Percentiles rank a stretch among this genome's conserved stretches.
Conservation (phyloP, 2,329 filamentous ascomycete genomes). For the Chaetomium sp. region DNA sequence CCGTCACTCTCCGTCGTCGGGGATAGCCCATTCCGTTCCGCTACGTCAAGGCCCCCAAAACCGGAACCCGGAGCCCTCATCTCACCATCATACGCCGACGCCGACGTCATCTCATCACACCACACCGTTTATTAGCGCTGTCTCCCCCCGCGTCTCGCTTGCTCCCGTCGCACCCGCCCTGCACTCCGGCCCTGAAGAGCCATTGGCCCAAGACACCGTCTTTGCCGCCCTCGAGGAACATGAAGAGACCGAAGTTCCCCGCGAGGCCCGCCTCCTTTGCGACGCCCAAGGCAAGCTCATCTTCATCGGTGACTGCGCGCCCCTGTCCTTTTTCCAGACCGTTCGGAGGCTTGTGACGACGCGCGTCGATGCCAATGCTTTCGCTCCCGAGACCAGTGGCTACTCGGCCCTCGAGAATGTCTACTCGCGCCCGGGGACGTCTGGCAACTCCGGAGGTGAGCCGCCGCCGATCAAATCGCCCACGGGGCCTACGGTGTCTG, state of each 20-base stretch:
- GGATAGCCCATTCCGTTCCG: constrained; percentile 10
- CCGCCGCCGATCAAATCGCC: constrained; percentile 37
- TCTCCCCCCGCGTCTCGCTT: not conserved
- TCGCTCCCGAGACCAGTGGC: constrained; percentile 54
- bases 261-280: constrained; percentile 54
- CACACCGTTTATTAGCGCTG: not conserved
- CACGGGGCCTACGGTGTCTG: constrained; percentile 39
- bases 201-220: not conserved
- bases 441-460: constrained; percentile 10
- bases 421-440: constrained; percentile 23
- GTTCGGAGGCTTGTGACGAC: constrained; percentile 55
- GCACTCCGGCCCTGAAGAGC: not conserved
- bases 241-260: constrained; percentile 57
- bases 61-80: not conserved
- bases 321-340: constrained; percentile 58
- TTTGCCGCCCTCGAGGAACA: constrained; percentile 32
- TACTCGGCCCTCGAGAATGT: constrained; percentile 54
- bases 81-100: constrained; percentile 1
- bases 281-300: constrained; percentile 57
- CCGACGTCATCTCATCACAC: not conserved
- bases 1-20: not conserved
- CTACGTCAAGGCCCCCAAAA: not conserved
- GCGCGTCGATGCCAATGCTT: constrained; percentile 52
- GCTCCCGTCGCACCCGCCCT: not conserved
- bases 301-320: constrained; percentile 60